Base-by-base conservation (phyloP, 352 stramenopile species). In the Saprolegnia parasitica region DNA sequence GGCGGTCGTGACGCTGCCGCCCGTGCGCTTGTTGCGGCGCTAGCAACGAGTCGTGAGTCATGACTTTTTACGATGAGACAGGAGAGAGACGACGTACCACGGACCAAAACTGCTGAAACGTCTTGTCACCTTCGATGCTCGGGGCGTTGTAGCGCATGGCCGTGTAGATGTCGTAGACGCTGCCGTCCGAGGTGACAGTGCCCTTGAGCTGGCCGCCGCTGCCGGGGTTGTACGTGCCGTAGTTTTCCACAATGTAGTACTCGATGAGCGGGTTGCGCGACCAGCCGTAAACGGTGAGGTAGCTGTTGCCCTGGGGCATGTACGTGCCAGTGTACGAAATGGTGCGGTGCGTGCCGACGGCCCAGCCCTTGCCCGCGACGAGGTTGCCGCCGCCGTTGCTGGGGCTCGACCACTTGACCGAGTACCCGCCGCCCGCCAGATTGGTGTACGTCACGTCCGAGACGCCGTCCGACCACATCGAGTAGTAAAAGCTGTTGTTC, bases 161-260 rank as follows among this genome's bases (percentile, higher is more conserved):
- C 21, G 46, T 52, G 21, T 52, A 52, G 46, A 52, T 52, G 46
- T 52, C 46, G 46, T 52, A 52, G 18, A 52, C 46, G 21, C 46
- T 52, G 46, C 46, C 46, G 21, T 52, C 46, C 46, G 46, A 52
- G 46, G 46, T 52, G 18, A 52, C 46, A 52, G 46, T 52, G 21
- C 46, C 46, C 46, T 52, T 52, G 46, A 52, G 46, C 21, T 52
- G 46, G 21, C 46, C 46, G 21, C 46, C 46, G 46, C 46, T 52
- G 21, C 46, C 46, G 21, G 46, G 46, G 46, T 52, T 52, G 46
- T 52, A 52, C 21, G 46, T 52, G 46, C 46, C 46, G 46, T 52
- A 52, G 46, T 52, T 52, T 52, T 52, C 46, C 18, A 52, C 46
- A 52, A 52, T 52, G 46, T 52, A 52, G 46, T 52, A 52, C 21